These are phyloP conservation scores for Sporothrix pseudoabietina DNA, from an alignment of 2,329 filamentous ascomycete species.

Conservation along the genomic window DNA sequence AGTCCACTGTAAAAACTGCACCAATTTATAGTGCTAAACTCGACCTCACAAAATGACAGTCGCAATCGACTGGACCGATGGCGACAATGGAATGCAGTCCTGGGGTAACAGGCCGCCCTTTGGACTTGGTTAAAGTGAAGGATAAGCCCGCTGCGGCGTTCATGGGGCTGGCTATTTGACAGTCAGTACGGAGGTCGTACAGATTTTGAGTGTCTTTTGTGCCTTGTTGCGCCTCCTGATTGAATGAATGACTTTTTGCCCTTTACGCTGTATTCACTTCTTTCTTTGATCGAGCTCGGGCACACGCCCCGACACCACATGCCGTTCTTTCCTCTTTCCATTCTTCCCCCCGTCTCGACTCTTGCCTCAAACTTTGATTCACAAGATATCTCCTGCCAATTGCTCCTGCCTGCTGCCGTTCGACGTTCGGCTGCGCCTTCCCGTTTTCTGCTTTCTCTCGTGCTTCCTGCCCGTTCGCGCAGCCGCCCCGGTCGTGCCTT, in stretches of 20 bases:
- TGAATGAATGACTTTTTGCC: not conserved
- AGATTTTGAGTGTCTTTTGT: not conserved
- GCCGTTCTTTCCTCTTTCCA: not conserved
- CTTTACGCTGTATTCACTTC: not conserved
- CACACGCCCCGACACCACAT: not conserved
- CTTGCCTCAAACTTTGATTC: too few species aligned
- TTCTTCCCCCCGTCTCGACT: too few species aligned
- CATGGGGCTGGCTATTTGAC: not conserved
- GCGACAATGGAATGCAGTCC: not conserved
- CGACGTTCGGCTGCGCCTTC: not conserved
- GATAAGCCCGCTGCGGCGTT: not conserved
- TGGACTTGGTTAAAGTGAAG: not conserved
- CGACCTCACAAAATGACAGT: not conserved
- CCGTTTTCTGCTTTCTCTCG: not conserved
- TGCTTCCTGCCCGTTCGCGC: slow-evolving; percentile 11
- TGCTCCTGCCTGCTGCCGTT: not conserved
- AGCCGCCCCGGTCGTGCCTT: slow-evolving; percentile 11
- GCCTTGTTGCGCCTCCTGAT: not conserved
- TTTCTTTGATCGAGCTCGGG: not conserved
- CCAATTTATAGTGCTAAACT: too few species aligned
- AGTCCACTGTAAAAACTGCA: not conserved
- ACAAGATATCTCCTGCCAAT: not conserved
- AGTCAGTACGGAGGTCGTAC: not conserved
- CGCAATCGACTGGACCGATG: not conserved
- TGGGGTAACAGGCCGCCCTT: not conserved